Conservation (phyloP, 139 green algal species). For the Tetradesmus lagerheimii region DNA sequence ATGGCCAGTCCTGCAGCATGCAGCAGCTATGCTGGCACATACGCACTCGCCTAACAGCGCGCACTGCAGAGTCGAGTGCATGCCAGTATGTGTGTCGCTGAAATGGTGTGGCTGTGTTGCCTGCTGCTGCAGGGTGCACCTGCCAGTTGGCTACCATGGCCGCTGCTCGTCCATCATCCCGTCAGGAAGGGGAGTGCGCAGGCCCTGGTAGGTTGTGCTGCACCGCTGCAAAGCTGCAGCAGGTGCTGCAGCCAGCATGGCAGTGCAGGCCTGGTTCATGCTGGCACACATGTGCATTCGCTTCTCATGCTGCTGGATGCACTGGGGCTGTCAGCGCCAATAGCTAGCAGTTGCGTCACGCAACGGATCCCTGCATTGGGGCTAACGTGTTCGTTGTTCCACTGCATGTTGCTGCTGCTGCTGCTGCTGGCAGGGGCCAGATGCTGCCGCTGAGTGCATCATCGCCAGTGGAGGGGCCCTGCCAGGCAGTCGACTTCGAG, state of each 20-base stretch:
- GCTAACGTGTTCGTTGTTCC: too few species aligned
- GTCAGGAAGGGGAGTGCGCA: slow-evolving; percentile 78
- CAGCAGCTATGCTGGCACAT: not conserved
- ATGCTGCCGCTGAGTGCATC: slow-evolving; percentile 27
- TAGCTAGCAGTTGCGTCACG: too few species aligned
- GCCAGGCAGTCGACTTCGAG: slow-evolving; percentile 88
- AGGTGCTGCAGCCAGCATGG: not conserved
- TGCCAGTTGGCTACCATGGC: slow-evolving; percentile 96
- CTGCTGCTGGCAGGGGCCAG: slow-evolving; percentile 63
- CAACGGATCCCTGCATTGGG: too few species aligned
- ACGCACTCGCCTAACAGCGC: not conserved
- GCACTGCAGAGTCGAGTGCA: not conserved
- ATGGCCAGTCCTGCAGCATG: too few species aligned
- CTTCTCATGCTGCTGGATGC: too few species aligned
- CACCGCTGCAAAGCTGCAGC: not conserved
- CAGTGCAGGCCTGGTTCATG: not conserved
- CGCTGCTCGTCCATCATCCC: slow-evolving; percentile 90
- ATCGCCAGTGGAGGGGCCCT: slow-evolving; percentile 61
- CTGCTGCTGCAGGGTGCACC: slow-evolving; percentile 76
- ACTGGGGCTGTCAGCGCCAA: too few species aligned
- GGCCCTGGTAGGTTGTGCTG: slow-evolving; percentile 67
- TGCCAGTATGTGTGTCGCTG: not conserved
- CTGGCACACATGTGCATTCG: too few species aligned
- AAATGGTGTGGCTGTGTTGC: not conserved
- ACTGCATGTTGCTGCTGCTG: not conserved